A percentile compares a stretch with the other conserved stretches of the same genome.
Conservation (phyloP, 805 yeast genomes). For the Pachysolen tannophilus region DNA sequence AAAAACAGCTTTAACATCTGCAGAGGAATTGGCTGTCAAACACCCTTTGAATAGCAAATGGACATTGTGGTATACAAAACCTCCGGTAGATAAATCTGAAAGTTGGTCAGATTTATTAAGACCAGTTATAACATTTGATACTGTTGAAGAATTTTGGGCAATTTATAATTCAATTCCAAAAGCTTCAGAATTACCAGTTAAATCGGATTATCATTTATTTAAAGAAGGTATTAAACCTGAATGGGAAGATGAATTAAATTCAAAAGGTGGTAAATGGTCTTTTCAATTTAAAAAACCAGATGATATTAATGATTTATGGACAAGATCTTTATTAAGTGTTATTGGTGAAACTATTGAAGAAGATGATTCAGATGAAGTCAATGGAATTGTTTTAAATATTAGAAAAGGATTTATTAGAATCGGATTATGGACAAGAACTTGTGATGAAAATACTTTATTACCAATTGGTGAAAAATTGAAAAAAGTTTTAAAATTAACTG, state of each 20-base stretch:
- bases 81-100: conserved; percentile 69
- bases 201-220: conserved; percentile 92
- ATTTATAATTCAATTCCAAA: conserved; percentile 88
- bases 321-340: conserved; percentile 76
- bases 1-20: conserved; percentile 36
- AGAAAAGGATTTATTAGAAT: conserved; percentile 77
- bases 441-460: conserved; percentile 52
- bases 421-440: conserved; percentile 89
- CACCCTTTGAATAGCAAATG: conserved; percentile 89
- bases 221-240: conserved; percentile 93
- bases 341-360: conserved; percentile 93
- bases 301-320: conserved; percentile 86
- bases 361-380: conserved; percentile 73
- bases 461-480: conserved; percentile 84
- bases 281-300: conserved; percentile 59
- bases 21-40: conserved; percentile 61
- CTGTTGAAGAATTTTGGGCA: conserved; percentile 99
- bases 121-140: conserved; percentile 83
- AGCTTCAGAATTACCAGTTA: conserved; percentile 83
- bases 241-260: conserved; percentile 91
- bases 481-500: conserved; percentile 70
- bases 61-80: conserved; percentile 98
- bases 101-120: conserved; percentile 90
- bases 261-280: conserved; percentile 93
- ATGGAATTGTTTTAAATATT: conserved; percentile 87